Evolutionary conservation across 2,329 filamentous ascomycete genomes (phyloP).

Genomic region (Ophiostoma pallidulum): DNA sequence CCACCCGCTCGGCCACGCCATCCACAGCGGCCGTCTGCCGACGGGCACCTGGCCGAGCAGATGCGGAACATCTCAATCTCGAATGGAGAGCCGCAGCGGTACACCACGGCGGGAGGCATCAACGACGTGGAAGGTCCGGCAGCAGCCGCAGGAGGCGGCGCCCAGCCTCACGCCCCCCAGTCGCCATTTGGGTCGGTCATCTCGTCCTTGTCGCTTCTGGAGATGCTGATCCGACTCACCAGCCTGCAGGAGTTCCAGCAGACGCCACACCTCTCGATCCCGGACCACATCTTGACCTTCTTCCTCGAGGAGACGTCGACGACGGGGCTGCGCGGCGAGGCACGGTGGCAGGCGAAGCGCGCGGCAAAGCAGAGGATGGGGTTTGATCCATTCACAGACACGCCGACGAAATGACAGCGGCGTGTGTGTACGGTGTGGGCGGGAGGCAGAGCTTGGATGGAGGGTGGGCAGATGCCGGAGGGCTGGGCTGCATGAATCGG

Average conservation of each 20-base stretch:
- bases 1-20: no score
- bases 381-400: constrained; percentile 48
- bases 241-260: constrained; percentile 90
- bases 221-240: constrained; percentile 77
- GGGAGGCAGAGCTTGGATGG: no score
- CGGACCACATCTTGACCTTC: constrained; percentile 80
- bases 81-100: not conserved
- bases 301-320: constrained; percentile 60
- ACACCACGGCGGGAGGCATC: no score
- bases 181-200: constrained; percentile 44
- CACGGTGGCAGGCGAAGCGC: constrained; percentile 33
- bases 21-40: constrained; percentile 21
- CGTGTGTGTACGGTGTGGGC: no score
- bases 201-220: constrained; percentile 63
- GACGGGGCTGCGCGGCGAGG: constrained; percentile 38
- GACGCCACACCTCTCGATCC: constrained; percentile 77
- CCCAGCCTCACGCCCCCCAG: constrained; percentile 28
- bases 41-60: constrained; percentile 31
- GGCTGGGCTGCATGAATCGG: constrained; percentile 4
- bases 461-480: no score
- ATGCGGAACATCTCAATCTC: constrained; percentile 32
- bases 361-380: constrained; percentile 42
- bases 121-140: no score
- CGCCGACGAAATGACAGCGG: constrained; percentile 20
- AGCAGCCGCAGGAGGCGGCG: no score